Percentiles rank a stretch among this genome's conserved stretches.
phyloP scores from a whole-genome alignment of 2,329 filamentous ascomycete species.

The Geosmithia putterillii region DNA sequence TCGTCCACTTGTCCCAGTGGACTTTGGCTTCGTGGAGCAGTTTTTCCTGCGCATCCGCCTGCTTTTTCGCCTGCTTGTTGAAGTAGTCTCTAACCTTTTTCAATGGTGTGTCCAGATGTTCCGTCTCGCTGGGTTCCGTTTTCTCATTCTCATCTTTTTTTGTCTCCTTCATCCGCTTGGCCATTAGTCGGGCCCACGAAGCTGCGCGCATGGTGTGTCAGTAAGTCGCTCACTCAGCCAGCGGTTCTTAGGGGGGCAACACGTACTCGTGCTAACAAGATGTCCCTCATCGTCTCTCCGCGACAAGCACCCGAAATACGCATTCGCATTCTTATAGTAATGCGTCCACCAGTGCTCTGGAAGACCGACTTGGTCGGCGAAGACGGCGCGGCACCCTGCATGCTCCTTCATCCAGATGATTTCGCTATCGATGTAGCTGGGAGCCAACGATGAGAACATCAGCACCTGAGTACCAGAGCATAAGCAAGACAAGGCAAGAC shows the following conservation, averaged over 20 bases:
- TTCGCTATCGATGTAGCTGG: conserved; percentile 15
- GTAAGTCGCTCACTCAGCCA: too few species aligned
- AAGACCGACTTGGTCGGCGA: conserved; percentile 13
- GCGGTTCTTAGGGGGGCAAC: background rate
- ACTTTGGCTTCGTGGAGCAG: too few species aligned
- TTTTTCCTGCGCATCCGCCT: too few species aligned
- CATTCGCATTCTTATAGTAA: conserved; percentile 20
- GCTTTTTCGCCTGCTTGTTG: too few species aligned
- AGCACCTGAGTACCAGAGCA: background rate
- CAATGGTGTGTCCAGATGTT: too few species aligned
- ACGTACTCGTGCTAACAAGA: conserved; percentile 9
- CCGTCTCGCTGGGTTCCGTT: too few species aligned
- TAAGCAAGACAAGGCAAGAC: background rate
- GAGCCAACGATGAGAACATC: conserved; percentile 12
- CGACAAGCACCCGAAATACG: conserved; percentile 22
- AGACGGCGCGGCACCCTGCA: conserved; percentile 9
- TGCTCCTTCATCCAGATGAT: conserved; percentile 8
- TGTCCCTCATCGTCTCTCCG: conserved; percentile 5
- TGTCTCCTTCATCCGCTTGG: conserved; percentile 11
- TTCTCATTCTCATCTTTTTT: background rate
- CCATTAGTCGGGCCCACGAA: conserved; percentile 18
- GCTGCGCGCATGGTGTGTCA: conserved; percentile 2
- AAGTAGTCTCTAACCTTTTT: too few species aligned
- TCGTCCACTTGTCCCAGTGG: too few species aligned
- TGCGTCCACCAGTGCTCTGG: conserved; percentile 22